phyloP scores from a whole-genome alignment of 768 basidiomycete species.

The Phaeolepiota aurea region DNA sequence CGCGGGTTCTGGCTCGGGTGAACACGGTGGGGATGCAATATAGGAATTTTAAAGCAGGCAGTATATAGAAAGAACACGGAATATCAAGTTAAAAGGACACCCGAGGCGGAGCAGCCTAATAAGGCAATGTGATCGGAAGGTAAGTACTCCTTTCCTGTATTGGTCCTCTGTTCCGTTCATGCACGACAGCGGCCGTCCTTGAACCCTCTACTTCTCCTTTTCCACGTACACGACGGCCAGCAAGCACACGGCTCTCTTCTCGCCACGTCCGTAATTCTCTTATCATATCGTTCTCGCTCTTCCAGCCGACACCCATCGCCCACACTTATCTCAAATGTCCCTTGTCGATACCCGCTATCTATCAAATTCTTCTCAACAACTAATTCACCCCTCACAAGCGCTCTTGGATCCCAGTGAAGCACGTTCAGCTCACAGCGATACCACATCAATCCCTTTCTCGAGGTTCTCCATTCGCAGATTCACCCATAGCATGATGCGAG shows the following conservation, averaged over 20 bases:
- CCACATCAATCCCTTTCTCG: too few species aligned
- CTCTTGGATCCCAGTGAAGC: too few species aligned
- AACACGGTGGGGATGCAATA: background rate
- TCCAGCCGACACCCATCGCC: too few species aligned
- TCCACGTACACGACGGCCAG: too few species aligned
- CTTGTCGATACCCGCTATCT: background rate
- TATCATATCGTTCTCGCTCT: background rate
- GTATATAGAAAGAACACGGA: background rate
- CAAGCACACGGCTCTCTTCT: too few species aligned
- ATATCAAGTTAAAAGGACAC: background rate
- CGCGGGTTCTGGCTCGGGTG: background rate
- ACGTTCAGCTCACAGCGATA: too few species aligned
- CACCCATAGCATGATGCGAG: too few species aligned
- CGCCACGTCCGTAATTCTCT: background rate
- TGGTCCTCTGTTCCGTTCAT: background rate
- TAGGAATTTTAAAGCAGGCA: too few species aligned
- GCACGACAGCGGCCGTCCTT: slow-evolving; percentile 1
- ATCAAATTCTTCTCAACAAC: background rate
- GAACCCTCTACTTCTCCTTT: background rate
- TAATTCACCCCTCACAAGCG: too few species aligned
- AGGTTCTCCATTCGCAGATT: too few species aligned
- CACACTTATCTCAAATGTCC: background rate
- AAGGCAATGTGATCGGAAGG: background rate
- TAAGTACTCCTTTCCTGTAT: background rate
- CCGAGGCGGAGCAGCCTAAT: background rate